Conservation (phyloP, 2,329 filamentous ascomycete genomes). For the Colletotrichum kahawae region DNA sequence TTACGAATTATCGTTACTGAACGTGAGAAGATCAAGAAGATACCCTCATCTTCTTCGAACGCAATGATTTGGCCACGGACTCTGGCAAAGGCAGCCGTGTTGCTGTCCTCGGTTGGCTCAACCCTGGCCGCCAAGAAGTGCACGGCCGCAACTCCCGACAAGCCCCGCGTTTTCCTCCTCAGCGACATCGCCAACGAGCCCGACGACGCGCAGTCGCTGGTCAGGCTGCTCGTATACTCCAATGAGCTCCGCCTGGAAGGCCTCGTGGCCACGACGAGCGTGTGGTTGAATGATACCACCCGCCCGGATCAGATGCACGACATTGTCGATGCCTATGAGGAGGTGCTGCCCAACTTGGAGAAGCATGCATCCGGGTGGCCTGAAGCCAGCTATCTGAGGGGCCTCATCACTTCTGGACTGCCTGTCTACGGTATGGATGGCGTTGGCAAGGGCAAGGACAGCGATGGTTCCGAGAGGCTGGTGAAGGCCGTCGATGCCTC, state of each 20-base stretch:
- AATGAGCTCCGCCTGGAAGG: constrained; percentile 42
- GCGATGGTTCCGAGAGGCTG: constrained; percentile 36
- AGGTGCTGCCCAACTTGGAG: constrained; percentile 41
- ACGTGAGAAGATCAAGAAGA: background rate
- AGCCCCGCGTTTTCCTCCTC: constrained; percentile 35
- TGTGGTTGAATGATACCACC: constrained; percentile 37
- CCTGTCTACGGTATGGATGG: background rate
- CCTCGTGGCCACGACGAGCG: constrained; percentile 39
- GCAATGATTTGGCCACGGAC: background rate
- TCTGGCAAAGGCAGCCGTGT: background rate
- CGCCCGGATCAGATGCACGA: constrained; percentile 37
- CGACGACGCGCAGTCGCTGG: constrained; percentile 38
- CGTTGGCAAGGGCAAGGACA: constrained; percentile 29
- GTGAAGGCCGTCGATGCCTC: constrained; percentile 41
- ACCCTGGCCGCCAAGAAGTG: background rate
- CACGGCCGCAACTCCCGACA: background rate
- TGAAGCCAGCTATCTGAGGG: background rate
- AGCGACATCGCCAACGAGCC: constrained; percentile 43
- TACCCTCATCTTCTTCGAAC: too few species aligned
- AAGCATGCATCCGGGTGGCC: background rate
- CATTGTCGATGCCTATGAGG: constrained; percentile 39
- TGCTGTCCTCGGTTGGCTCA: background rate
- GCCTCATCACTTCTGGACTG: background rate
- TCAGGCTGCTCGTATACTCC: constrained; percentile 38
- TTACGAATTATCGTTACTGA: fast-evolving